phyloP scores from a whole-genome alignment of 495 filamentous ascomycete species.

The Staphylotrichum longicolle region DNA sequence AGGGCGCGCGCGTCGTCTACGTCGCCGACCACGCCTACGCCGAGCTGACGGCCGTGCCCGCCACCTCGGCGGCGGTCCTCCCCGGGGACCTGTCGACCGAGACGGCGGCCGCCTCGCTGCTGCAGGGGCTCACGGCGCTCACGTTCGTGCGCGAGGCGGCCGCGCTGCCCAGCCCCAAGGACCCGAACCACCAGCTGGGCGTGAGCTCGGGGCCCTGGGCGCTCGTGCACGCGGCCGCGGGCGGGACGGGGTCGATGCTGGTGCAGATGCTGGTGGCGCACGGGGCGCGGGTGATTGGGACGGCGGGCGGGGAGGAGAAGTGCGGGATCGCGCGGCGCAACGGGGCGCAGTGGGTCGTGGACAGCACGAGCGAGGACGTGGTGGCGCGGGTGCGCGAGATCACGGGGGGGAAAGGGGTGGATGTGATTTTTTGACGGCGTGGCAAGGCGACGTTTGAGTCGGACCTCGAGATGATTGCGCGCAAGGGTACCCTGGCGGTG shows the following conservation, averaged over 20 bases:
- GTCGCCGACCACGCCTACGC: slow-evolving; percentile 65
- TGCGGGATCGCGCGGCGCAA: slow-evolving; percentile 61
- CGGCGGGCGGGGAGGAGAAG: slow-evolving; percentile 73
- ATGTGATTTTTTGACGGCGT: slow-evolving; percentile 89
- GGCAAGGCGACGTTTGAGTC: slow-evolving; percentile 81
- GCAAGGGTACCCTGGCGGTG: slow-evolving; percentile 79
- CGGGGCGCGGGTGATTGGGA: slow-evolving; percentile 81
- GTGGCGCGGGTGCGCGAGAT: slow-evolving; percentile 64
- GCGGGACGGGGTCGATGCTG: slow-evolving; percentile 78
- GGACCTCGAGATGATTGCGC: slow-evolving; percentile 70
- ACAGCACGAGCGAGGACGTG: slow-evolving; percentile 68
- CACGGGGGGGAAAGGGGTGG: slow-evolving; percentile 67
- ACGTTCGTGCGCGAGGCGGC: slow-evolving; percentile 77
- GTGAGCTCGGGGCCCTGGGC: slow-evolving; percentile 65
- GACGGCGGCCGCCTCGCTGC: slow-evolving; percentile 62
- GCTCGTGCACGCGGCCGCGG: slow-evolving; percentile 86
- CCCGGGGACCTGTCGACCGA: slow-evolving; percentile 62
- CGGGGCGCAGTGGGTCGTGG: slow-evolving; percentile 71
- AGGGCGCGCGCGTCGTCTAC: slow-evolving; percentile 68
- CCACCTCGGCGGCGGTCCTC: slow-evolving; percentile 57
- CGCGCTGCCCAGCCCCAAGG: slow-evolving; percentile 41
- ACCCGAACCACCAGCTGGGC: slow-evolving; percentile 37
- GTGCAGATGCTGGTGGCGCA: slow-evolving; percentile 70
- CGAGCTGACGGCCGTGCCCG: slow-evolving; percentile 63
- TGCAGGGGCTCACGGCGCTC: slow-evolving; percentile 87